Base-by-base conservation (phyloP, 2,329 filamentous ascomycete species). In the Fusarium sp. region DNA sequence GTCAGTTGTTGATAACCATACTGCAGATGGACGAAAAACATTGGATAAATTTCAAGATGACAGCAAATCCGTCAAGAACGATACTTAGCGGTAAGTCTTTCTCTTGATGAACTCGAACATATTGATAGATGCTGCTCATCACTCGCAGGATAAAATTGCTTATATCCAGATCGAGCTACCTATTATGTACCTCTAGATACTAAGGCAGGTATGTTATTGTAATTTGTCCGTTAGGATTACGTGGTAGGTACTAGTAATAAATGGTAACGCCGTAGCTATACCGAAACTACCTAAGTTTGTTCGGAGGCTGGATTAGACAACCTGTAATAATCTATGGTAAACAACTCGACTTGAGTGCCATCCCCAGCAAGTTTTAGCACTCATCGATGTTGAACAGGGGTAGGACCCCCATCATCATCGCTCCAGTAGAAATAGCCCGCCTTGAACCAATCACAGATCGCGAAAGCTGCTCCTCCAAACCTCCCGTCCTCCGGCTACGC, bases 401-500 rank as follows among this genome's bases (percentile, higher is more conserved):
- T 63, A 60, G 67, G 65, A 42, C 30, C 58, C 62, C 65, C 69
- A 73, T 70, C 68, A 55, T 69, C 62, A 60, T 66, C 59, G 60
- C 59, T 64, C 55, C 54, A 65, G 57, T 30, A 72, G 61, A 63
- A 63, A 65, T 48, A 60, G 55, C 20, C 47, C 45, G 43, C 55
- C 34, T 51, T 49, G 47, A 50, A 25, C 74, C 74, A 75, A 75
- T 75, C 67, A 75, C 32, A 43, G 27, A 16, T 57, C 28, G 48
- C 48, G 49, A 68, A 69, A 75, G 74, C 74, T 75, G 56, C 63
- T 69, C 63, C 72, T 70, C 68, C 47, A 66, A 75, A 74, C 74
- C 72, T 75, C 74, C 74, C 71, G 73, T 75, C 63, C 74, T 75
- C 74, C 74, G 74, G 74, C 74, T 75, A 75, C 74, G 74, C 74